Conservation (phyloP, 140 eudicot genomes). For the Flaveria floridana region DNA sequence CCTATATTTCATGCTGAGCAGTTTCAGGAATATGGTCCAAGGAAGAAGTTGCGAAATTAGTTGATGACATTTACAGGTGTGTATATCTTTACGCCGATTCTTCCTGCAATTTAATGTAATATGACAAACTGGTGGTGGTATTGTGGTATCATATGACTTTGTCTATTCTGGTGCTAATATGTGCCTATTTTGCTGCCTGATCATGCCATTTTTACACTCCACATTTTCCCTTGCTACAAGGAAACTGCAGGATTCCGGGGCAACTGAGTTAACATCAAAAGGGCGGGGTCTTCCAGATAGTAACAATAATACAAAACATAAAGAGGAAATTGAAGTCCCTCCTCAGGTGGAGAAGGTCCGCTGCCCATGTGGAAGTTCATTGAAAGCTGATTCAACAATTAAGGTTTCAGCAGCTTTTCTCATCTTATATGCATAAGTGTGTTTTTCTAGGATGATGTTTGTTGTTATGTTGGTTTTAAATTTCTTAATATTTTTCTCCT, state of each 20-base stretch:
- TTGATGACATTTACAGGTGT: conserved; percentile 93
- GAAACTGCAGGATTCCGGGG: conserved; percentile 84
- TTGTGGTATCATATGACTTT: conserved; percentile 13
- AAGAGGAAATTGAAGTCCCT: conserved; percentile 64
- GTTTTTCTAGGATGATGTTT: conserved; percentile 16
- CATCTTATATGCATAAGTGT: neutral
- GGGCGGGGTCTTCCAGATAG: conserved; percentile 50
- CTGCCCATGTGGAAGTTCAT: conserved; percentile 80
- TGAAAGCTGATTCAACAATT: conserved; percentile 67
- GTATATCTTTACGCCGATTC: conserved; percentile 28
- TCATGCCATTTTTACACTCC: conserved; percentile 18
- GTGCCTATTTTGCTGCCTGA: conserved; percentile 2
- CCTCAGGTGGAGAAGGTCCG: conserved; percentile 68
- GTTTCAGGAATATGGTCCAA: conserved; percentile 86
- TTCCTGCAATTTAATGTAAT: conserved; percentile 15
- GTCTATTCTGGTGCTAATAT: conserved; percentile 11
- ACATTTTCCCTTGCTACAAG: conserved; percentile 37
- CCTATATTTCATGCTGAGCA: conserved; percentile 34
- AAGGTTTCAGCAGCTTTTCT: conserved; percentile 44
- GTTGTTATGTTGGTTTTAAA: conserved; percentile 8
- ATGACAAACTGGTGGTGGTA: conserved; percentile 6
- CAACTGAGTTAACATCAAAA: conserved; percentile 65
- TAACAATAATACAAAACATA: conserved; percentile 37
- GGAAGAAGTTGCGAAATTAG: conserved; percentile 80
- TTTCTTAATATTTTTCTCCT: conserved; percentile 28